Evolutionary conservation across 139 green algal species (phyloP).

Genomic region (Volvox africanus): DNA sequence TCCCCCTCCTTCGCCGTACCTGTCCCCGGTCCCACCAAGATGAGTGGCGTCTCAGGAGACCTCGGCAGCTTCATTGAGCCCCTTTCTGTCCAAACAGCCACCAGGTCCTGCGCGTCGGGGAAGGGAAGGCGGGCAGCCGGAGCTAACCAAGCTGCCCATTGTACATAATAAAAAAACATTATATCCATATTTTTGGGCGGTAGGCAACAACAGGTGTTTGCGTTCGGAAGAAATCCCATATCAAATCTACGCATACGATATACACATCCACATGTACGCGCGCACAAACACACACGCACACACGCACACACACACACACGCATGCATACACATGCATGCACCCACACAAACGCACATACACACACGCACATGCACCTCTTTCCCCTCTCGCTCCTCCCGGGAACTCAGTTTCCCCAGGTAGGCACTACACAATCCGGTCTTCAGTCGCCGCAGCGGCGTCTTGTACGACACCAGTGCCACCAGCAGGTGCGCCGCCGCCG

Average conservation of each 20-base stretch:
- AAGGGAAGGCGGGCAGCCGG: too few relatives aligned
- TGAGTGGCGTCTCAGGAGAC: constrained; percentile 61
- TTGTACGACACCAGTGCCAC: constrained; percentile 84
- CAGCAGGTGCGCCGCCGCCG: constrained; percentile 73
- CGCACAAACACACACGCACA: too few relatives aligned
- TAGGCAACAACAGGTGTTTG: too few relatives aligned
- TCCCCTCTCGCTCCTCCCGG: neutral
- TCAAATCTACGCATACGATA: too few relatives aligned
- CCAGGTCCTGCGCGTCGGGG: neutral
- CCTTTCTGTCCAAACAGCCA: constrained; percentile 81
- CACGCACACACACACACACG: too few relatives aligned
- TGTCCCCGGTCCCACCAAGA: constrained; percentile 74
- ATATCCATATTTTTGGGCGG: too few relatives aligned
- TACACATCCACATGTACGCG: too few relatives aligned
- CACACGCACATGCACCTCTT: neutral
- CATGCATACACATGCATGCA: too few relatives aligned
- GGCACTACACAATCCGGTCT: constrained; percentile 85
- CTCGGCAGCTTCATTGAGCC: constrained; percentile 78
- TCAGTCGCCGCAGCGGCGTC: constrained; percentile 63
- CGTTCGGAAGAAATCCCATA: too few relatives aligned
- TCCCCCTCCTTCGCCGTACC: neutral
- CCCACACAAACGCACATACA: neutral
- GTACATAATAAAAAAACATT: too few relatives aligned
- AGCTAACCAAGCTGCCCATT: too few relatives aligned
- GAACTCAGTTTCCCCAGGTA: constrained; percentile 78